These are phyloP conservation scores for Anthracocystis panici-leucophaei DNA, from an alignment of 1,284 basidiomycete genomes.

Conservation along the genomic window DNA sequence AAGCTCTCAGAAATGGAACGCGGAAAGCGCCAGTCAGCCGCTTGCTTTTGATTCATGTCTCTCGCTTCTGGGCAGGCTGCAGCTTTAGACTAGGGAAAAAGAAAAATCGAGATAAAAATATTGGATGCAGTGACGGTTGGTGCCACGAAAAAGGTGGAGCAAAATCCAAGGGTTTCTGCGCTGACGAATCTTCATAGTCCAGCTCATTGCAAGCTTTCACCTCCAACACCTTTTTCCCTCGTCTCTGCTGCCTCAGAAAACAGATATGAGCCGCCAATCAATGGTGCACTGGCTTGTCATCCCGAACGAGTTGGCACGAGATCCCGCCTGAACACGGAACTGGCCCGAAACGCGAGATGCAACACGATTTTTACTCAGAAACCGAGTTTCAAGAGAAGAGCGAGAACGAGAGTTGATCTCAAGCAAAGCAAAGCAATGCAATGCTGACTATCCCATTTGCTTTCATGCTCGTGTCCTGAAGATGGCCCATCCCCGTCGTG, in stretches of 20 bases:
- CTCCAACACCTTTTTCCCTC: too few relatives aligned
- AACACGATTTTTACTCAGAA: neutral
- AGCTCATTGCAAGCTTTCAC: too few relatives aligned
- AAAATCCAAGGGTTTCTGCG: too few relatives aligned
- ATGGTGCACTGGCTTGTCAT: too few relatives aligned
- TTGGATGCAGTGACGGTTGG: neutral
- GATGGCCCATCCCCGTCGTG: neutral
- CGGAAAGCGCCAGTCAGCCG: neutral
- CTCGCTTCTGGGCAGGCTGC: slow-evolving; percentile 2
- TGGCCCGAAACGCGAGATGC: neutral
- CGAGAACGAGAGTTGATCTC: neutral
- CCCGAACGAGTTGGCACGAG: too few relatives aligned
- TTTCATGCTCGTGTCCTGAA: neutral
- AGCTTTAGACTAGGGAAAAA: neutral
- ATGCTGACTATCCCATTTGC: neutral
- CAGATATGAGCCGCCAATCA: too few relatives aligned
- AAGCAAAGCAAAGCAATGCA: neutral
- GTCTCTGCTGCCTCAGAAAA: too few relatives aligned
- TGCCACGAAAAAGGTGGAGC: neutral
- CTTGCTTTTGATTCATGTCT: neutral
- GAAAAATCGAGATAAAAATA: neutral
- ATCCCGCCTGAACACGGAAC: neutral
- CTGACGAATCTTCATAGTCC: too few relatives aligned
- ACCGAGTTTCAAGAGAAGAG: neutral
- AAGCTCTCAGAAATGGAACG: neutral